Evolutionary conservation across 805 yeast species (phyloP).

Genomic region (Yarrowia osloensis): DNA sequence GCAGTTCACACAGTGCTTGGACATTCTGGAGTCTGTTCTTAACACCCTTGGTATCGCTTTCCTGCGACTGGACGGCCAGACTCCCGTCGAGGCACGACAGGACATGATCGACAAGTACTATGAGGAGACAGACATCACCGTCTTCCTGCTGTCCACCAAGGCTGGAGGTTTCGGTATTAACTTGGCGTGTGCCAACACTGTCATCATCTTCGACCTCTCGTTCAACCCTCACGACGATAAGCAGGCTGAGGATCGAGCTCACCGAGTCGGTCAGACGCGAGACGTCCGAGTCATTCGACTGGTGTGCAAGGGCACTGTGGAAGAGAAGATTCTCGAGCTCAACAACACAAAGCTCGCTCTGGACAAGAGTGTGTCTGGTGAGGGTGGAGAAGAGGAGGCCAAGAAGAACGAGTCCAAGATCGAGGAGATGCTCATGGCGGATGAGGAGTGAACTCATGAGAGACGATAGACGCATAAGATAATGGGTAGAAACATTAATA

Average conservation of each 20-base stretch:
- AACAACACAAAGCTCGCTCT: constrained; percentile 90
- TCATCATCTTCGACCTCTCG: constrained; percentile 86
- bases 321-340: constrained; percentile 80
- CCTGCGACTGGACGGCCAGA: constrained; percentile 87
- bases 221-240: constrained; percentile 98
- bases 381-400: constrained; percentile 43
- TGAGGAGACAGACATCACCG: constrained; percentile 77
- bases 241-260: constrained; percentile 99
- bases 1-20: constrained; percentile 88
- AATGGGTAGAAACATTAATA: not conserved
- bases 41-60: constrained; percentile 66
- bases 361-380: constrained; percentile 53
- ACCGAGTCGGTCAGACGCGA: constrained; percentile 90
- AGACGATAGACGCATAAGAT: not conserved
- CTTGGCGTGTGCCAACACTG: constrained; percentile 91
- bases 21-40: constrained; percentile 77
- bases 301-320: constrained; percentile 74
- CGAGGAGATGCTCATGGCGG: constrained; percentile 27
- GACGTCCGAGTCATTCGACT: constrained; percentile 79
- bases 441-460: not conserved
- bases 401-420: constrained; percentile 24
- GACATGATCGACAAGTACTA: constrained; percentile 86
- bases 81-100: constrained; percentile 91
- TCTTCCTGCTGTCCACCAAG: constrained; percentile 86
- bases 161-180: constrained; percentile 99